Percentiles rank a stretch among this genome's conserved stretches.
Conservation (phyloP, 2,329 filamentous ascomycete genomes). For the Hypoxylon sp. region DNA sequence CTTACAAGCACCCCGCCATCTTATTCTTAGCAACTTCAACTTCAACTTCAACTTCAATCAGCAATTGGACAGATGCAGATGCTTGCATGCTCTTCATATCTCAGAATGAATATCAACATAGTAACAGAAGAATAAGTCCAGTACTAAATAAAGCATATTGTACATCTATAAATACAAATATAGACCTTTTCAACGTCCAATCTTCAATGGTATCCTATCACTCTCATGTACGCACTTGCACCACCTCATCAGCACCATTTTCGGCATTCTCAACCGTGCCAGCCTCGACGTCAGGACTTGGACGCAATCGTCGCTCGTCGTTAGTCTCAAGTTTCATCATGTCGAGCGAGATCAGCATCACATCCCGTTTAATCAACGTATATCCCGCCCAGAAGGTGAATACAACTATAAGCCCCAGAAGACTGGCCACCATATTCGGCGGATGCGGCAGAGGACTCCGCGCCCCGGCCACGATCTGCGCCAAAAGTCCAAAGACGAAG, state of each 20-base stretch:
- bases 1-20: too few species aligned
- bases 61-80: too few species aligned
- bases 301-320: neutral
- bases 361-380: conserved; percentile 28
- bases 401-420: conserved; percentile 44
- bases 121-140: too few species aligned
- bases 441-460: conserved; percentile 31
- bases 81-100: too few species aligned
- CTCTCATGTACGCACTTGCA: neutral
- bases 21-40: too few species aligned
- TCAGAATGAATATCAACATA: too few species aligned
- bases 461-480: conserved; percentile 44
- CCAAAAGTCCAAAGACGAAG: conserved; percentile 44
- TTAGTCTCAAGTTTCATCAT: conserved; percentile 38
- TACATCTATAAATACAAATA: too few species aligned
- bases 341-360: conserved; percentile 38
- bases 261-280: too few species aligned
- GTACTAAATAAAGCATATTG: too few species aligned
- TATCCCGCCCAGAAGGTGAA: conserved; percentile 41
- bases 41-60: too few species aligned
- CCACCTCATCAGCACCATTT: too few species aligned
- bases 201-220: neutral
- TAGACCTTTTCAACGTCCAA: neutral
- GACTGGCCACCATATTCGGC: conserved; percentile 40
- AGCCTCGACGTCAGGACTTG: conserved; percentile 15